A percentile compares a stretch with the other conserved stretches of the same genome.
Conservation (phyloP, 352 stramenopile species). For the Elongisporangium anandrum region DNA sequence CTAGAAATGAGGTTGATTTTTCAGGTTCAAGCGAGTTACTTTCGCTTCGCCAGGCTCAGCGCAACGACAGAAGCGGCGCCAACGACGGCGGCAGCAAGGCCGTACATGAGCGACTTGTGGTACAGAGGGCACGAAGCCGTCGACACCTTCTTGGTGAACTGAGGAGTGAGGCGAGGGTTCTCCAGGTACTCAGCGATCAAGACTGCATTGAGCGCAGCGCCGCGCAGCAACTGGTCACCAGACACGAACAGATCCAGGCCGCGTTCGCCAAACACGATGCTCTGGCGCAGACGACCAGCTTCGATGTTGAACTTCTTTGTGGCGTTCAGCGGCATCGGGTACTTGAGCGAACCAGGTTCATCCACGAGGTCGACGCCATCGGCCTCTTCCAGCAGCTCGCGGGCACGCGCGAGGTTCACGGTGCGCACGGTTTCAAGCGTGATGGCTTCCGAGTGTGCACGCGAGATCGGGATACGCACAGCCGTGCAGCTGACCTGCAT, state of each 20-base stretch:
- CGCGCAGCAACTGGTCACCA: constrained; percentile 95
- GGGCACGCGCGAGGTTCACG: constrained; percentile 82
- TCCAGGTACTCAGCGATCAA: constrained; percentile 93
- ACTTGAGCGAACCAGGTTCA: constrained; percentile 71
- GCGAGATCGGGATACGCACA: constrained; percentile 96
- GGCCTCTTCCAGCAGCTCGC: constrained; percentile 75
- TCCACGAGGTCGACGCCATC: constrained; percentile 95
- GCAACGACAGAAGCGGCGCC: constrained; percentile 34
- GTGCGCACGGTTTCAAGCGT: constrained; percentile 92
- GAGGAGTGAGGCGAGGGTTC: constrained; percentile 44
- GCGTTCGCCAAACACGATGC: constrained; percentile 94
- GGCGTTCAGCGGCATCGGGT: constrained; percentile 97
- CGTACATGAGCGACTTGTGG: constrained; percentile 30
- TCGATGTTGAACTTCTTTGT: constrained; percentile 98
- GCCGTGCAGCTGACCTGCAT: constrained; percentile 91
- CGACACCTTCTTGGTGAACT: constrained; percentile 68
- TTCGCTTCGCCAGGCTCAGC: constrained; percentile 39
- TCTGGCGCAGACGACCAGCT: constrained; percentile 93
- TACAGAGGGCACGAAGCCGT: constrained; percentile 18
- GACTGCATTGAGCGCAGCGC: constrained; percentile 97
- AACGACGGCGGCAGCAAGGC: constrained; percentile 24
- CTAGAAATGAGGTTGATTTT: not conserved
- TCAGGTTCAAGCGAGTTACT: constrained; percentile 17
- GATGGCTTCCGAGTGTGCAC: constrained; percentile 96
- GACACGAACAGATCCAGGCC: constrained; percentile 97